A percentile compares a stretch with the other conserved stretches of the same genome.
Conservation (phyloP, 164 flowering plant genomes). For the Nelumbo lutea region DNA sequence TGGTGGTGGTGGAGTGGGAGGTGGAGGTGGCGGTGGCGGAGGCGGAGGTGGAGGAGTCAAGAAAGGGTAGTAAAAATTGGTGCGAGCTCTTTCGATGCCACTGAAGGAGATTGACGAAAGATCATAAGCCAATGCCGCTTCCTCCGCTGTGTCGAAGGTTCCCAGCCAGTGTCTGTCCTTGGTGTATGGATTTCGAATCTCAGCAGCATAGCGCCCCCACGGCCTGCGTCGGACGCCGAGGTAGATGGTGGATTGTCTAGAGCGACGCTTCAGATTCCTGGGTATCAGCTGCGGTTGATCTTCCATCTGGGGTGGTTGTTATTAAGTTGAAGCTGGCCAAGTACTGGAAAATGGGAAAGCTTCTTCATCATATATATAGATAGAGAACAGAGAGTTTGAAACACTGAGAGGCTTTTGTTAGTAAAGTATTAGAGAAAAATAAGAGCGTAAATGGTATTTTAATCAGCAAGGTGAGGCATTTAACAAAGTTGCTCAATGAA, state of each 20-base stretch:
- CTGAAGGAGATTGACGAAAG: conserved; percentile 31
- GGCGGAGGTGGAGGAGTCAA: conserved; percentile 11
- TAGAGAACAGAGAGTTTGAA: neutral
- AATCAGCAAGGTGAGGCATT: neutral
- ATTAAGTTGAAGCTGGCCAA: neutral
- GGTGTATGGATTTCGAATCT: conserved; percentile 34
- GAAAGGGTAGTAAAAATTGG: conserved; percentile 29
- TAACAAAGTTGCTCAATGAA: neutral
- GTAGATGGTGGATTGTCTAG: conserved; percentile 18
- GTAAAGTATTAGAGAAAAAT: neutral
- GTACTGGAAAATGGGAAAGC: neutral
- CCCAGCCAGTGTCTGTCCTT: conserved; percentile 35
- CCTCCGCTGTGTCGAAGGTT: conserved; percentile 33
- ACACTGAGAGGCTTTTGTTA: neutral
- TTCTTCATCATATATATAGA: neutral
- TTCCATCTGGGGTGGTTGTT: neutral
- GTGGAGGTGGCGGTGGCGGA: conserved; percentile 6
- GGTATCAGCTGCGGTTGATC: neutral
- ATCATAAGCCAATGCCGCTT: conserved; percentile 36
- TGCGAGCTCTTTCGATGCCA: conserved; percentile 29
- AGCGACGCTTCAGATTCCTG: conserved; percentile 17
- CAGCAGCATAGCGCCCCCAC: conserved; percentile 34
- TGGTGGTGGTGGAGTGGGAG: conserved; percentile 14
- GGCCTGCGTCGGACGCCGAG: conserved; percentile 32
- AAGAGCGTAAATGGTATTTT: neutral